Conservation (phyloP, 352 stramenopile species). For the Phytophthora cactorum region DNA sequence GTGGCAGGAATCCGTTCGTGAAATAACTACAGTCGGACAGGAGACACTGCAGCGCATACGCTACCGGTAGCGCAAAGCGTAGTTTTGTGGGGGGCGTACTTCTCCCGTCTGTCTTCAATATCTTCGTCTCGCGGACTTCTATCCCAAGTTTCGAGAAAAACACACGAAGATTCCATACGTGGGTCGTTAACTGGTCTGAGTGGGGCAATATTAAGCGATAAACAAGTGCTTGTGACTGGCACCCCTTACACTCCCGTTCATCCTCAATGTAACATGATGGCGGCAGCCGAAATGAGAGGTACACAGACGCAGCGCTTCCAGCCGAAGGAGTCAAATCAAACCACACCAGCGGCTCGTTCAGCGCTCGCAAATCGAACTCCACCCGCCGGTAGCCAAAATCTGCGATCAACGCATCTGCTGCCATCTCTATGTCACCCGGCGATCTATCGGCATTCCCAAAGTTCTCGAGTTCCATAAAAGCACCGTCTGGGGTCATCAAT, state of each 20-base stretch:
- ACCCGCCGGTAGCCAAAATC: conserved; percentile 29
- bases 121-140: conserved; percentile 55
- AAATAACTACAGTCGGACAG: conserved; percentile 55
- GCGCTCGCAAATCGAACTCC: conserved; percentile 54
- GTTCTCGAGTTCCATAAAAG: conserved; percentile 40
- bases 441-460: conserved; percentile 8
- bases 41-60: conserved; percentile 61
- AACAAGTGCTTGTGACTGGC: conserved; percentile 46
- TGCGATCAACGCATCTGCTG: conserved; percentile 24
- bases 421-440: conserved; percentile 21
- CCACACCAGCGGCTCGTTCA: conserved; percentile 51
- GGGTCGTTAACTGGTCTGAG: conserved; percentile 14
- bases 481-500: conserved; percentile 39
- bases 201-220: conserved; percentile 39
- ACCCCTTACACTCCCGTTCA: conserved; percentile 40
- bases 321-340: conserved; percentile 43
- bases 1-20: conserved; percentile 45
- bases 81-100: not conserved
- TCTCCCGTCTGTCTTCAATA: conserved; percentile 22
- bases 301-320: conserved; percentile 29
- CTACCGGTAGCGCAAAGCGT: conserved; percentile 36
- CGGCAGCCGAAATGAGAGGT: conserved; percentile 44
- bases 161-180: conserved; percentile 53
- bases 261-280: conserved; percentile 44
- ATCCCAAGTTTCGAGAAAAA: conserved; percentile 57